These are phyloP conservation scores for Arthrobotrys megalospora DNA, from an alignment of 2,329 filamentous ascomycete species.

Conservation along the genomic window DNA sequence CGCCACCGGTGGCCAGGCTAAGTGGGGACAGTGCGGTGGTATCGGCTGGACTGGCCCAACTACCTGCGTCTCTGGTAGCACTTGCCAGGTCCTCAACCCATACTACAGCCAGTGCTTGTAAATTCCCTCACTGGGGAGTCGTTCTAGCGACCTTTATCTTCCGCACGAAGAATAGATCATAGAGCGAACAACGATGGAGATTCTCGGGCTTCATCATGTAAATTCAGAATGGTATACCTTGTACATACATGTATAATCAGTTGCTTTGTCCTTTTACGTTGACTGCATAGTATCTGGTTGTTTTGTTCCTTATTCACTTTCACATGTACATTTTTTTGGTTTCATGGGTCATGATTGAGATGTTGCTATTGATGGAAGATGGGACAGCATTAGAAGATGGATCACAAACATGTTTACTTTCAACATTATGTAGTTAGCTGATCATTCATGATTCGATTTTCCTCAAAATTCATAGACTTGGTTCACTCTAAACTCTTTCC, in stretches of 20 bases:
- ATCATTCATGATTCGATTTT: constrained; percentile 41
- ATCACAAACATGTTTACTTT: constrained; percentile 43
- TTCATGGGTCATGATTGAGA: constrained; percentile 38
- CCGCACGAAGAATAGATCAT: constrained; percentile 35
- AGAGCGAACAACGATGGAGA: constrained; percentile 22
- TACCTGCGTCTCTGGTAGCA: constrained; percentile 59
- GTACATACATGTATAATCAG: constrained; percentile 56
- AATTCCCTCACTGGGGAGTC: constrained; percentile 30
- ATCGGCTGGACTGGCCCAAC: constrained; percentile 62
- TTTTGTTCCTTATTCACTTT: constrained; percentile 12
- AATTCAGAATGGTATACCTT: constrained; percentile 60
- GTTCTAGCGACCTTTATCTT: constrained; percentile 35
- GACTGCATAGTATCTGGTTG: constrained; percentile 10
- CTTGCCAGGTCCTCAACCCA: constrained; percentile 61
- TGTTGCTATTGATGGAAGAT: constrained; percentile 40
- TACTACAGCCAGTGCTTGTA: constrained; percentile 65
- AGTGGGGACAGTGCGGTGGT: constrained; percentile 63
- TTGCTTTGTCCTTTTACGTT: constrained; percentile 1
- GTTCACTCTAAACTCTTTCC: constrained; percentile 1
- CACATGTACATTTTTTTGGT: constrained; percentile 48
- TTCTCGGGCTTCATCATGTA: constrained; percentile 30
- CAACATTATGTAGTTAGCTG: constrained; percentile 40
- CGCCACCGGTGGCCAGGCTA: background rate
- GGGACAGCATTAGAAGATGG: constrained; percentile 49
- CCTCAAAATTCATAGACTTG: constrained; percentile 38